Conservation (phyloP, 768 basidiomycete genomes). For the Leccinum rimulosum region DNA sequence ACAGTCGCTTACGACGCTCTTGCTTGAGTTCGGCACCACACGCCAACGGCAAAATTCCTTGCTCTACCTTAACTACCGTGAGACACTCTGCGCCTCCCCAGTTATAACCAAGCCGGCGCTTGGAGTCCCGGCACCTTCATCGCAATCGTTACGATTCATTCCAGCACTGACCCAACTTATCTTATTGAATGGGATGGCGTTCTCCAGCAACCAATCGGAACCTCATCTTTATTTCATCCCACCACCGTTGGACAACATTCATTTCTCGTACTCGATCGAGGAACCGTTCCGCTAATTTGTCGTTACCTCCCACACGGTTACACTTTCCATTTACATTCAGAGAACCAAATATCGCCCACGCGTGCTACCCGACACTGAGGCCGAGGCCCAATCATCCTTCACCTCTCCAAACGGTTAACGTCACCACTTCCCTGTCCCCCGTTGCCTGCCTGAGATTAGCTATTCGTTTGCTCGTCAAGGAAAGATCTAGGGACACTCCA, state of each 20-base stretch:
- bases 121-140: background rate
- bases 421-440: conserved; percentile 13
- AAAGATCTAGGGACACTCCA: conserved; percentile 4
- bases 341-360: background rate
- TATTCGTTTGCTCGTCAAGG: conserved; percentile 1
- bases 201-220: background rate
- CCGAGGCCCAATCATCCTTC: background rate
- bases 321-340: conserved; percentile 2
- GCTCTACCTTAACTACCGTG: conserved; percentile 6
- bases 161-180: background rate
- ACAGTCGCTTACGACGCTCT: background rate
- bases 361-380: background rate
- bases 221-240: conserved; percentile 4
- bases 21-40: conserved; percentile 4
- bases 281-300: background rate
- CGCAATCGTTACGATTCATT: conserved; percentile 4
- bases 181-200: background rate
- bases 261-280: background rate
- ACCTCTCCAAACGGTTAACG: conserved; percentile 1
- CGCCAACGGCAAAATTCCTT: conserved; percentile 6
- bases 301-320: conserved; percentile 1
- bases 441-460: conserved; percentile 10
- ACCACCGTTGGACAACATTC: background rate
- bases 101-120: background rate
- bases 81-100: conserved; percentile 1